These are phyloP conservation scores for Colletotrichum sp. DNA, from an alignment of 2,329 filamentous ascomycete genomes.

Conservation along the genomic window DNA sequence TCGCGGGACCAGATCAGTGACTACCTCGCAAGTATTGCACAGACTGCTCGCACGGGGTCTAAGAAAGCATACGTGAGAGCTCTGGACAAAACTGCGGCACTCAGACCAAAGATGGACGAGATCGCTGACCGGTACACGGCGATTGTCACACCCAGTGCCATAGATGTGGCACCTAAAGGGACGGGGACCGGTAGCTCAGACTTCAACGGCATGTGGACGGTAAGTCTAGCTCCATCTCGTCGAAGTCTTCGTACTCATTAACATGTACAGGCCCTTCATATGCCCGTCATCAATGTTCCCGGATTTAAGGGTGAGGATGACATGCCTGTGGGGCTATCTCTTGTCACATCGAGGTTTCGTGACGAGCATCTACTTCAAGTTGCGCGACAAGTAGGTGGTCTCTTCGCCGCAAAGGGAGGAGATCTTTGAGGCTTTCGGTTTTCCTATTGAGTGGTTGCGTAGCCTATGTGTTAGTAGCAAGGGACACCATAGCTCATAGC, in stretches of 20 bases:
- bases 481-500: background rate
- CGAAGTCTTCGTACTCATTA: background rate
- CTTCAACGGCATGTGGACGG: constrained; percentile 53
- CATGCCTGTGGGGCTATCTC: constrained; percentile 58
- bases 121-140: constrained; percentile 58
- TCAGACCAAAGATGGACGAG: constrained; percentile 60
- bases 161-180: constrained; percentile 63
- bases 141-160: constrained; percentile 62
- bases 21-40: background rate
- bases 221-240: constrained; percentile 28
- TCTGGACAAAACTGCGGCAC: constrained; percentile 56
- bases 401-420: constrained; percentile 43
- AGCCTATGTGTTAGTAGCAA: background rate
- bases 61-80: background rate
- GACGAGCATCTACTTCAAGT: constrained; percentile 47
- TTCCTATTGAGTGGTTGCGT: background rate
- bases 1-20: background rate
- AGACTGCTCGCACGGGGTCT: background rate
- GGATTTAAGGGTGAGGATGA: constrained; percentile 49
- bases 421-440: background rate
- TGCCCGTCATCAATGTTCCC: constrained; percentile 60
- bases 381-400: constrained; percentile 40
- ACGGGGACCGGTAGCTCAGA: constrained; percentile 55
- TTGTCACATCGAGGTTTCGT: constrained; percentile 51
- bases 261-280: constrained; percentile 45